Evolutionary conservation across 495 filamentous ascomycete species (phyloP), one percentile per base, ranked within the genome.

Genomic region (Diplogelasinospora grovesii): DNA sequence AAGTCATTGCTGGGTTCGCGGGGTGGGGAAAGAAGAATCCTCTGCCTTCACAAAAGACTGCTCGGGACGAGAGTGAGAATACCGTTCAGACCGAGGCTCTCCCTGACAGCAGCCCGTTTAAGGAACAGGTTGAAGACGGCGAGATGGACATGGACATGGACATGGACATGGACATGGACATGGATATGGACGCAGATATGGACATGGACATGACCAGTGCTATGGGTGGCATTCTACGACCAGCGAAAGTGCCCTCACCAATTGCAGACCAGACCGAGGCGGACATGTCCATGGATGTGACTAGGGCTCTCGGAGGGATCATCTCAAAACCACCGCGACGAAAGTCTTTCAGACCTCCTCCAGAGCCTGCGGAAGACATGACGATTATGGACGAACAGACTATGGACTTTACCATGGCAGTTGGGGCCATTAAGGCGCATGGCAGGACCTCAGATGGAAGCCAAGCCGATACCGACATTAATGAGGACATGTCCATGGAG

Each of bases 211-310:
- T 77, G 47, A 79, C 75, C 9, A 65, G 52, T 8, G 68, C 68
- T 1, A 55, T 77, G n/a, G 75, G 75, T n/a, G 71, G 73, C 2
- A 77, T 79, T 40, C 57, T 81, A 26, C 60, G 53, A 41, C 59
- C 57, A 13, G n/a, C n/a, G n/a, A 36, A 48, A 14, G 22, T 40
- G n/a, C 43, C 57, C 27, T 40, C 58, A 5, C 39, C 32, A 16
- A 43, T 49, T 13, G 55, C 63, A 13, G 57, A 67, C 3, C 57
- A 59, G 14, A 71, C 75, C 25, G 81, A 84, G 41, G 82, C 86
- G 50, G 83, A 86, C 21, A 74, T 86, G 56, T 86, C 82, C 8
- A 88, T 89, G 85, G 88, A 95, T 42, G 77, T 94, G 34, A 95
- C 89, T 1, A 76, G 71, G 42, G 84, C 79, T 9, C 63, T 95